Evolutionary conservation across 768 basidiomycete species (phyloP), one percentile per base, ranked within the genome.

Genomic region (Agaricus sinodeliciosus): DNA sequence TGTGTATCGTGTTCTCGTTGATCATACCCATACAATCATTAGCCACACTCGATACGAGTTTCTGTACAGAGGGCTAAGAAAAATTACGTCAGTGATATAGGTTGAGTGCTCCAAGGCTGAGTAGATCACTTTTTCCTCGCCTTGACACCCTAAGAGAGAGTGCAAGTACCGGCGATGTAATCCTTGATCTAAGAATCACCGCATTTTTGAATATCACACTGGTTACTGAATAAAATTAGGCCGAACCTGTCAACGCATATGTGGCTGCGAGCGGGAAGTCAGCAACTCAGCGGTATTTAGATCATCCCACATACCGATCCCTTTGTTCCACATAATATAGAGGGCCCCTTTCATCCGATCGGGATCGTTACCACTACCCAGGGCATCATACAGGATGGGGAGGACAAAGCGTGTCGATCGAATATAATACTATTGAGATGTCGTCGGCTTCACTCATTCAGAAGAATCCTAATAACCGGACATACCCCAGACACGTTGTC

Each of bases 261-360:
- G 80, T 74, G 57, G 82, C 86, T 84, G 51, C 19, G 53, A 26
- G 43, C 37, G 1, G 0, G 25, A 45, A 47, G 51, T 39, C 39
- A 41, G 53, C 22, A 46, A 12, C 22, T 27, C 45, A 12, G 53
- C 56, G 19, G 28, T 9, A 34, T 19, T 40, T 50, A 31, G 49
- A 36, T 39, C 6, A 43, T 43, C 55, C 3, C 50, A 58, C 79
- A 41, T 56, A 86, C 86, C 77, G 49, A 76, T 83, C 27, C 79
- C 83, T 66, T 86, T 87, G 60, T 85, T 83, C 70, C 82, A 82
- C 9, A 90, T 67, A 16, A 89, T 74, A 63, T 93, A 94, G 37
- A 95, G 72, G 15, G 91, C 92, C 7, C 95, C 95, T 70, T 98
- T 98, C 84, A 96, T 94, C 22, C 87, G 78, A 67, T 98, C 94